Conservation (phyloP, 257 asterid genomes). For the Petunia axillaris region DNA sequence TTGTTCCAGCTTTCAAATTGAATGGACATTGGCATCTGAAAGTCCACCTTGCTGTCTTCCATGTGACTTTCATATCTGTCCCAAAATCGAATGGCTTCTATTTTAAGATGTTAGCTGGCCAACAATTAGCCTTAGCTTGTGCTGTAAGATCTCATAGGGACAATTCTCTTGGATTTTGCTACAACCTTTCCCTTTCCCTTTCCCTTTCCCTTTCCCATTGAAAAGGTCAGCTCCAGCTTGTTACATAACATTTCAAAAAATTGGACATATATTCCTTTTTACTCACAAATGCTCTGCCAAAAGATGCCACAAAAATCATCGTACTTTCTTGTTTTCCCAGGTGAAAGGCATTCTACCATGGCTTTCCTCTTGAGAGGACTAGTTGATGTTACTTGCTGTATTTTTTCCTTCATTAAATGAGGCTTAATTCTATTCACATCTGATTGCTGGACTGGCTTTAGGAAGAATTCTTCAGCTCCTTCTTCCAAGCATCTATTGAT, state of each 20-base stretch:
- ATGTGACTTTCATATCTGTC: too few species aligned
- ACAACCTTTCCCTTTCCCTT: neutral
- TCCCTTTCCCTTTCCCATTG: neutral
- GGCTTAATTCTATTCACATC: conserved; percentile 58
- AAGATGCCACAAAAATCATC: neutral
- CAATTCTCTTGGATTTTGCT: neutral
- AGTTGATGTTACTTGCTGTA: neutral
- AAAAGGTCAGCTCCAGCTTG: neutral
- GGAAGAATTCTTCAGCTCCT: conserved; percentile 35
- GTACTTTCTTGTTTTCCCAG: conserved; percentile 40
- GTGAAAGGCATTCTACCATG: conserved; percentile 40
- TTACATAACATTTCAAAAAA: neutral
- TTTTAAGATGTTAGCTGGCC: too few species aligned
- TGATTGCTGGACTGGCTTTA: conserved; percentile 61
- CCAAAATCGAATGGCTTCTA: too few species aligned
- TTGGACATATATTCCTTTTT: neutral
- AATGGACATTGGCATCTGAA: neutral
- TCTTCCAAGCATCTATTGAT: conserved; percentile 59
- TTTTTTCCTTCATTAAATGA: conserved; percentile 36
- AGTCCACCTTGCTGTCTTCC: too few species aligned
- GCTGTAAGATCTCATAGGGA: too few species aligned
- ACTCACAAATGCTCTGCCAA: conserved; percentile 22
- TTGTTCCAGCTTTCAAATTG: neutral
- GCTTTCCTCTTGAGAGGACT: conserved; percentile 33
- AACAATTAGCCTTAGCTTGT: too few species aligned